Conservation (phyloP, 164 flowering plant genomes). For the Vitis amurensis region DNA sequence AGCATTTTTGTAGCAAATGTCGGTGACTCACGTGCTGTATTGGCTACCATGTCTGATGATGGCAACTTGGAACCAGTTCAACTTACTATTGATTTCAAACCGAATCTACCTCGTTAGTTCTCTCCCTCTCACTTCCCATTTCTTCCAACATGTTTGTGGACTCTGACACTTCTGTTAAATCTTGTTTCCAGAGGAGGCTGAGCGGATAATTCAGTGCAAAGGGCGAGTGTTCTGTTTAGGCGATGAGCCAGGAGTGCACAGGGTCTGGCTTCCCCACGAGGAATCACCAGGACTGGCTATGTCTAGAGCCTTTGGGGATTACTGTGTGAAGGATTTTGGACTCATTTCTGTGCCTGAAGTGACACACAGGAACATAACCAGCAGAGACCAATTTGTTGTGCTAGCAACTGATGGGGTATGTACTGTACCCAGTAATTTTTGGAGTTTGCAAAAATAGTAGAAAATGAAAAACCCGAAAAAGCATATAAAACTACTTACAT, state of each 20-base stretch:
- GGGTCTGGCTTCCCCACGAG: conserved; percentile 73
- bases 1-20: conserved; percentile 66
- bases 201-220: conserved; percentile 61
- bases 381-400: conserved; percentile 66
- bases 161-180: conserved; percentile 6
- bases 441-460: neutral
- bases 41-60: conserved; percentile 75
- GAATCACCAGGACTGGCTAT: conserved; percentile 83
- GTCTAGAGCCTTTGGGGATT: conserved; percentile 95
- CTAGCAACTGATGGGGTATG: conserved; percentile 95
- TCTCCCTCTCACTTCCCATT: conserved; percentile 15
- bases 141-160: neutral
- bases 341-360: conserved; percentile 88
- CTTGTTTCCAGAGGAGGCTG: conserved; percentile 65
- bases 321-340: conserved; percentile 74
- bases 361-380: conserved; percentile 60
- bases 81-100: conserved; percentile 82
- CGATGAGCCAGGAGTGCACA: conserved; percentile 88
- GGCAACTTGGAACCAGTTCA: conserved; percentile 71
- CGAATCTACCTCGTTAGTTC: conserved; percentile 76
- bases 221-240: conserved; percentile 70
- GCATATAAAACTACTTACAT: too few relatives aligned
- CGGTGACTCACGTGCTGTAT: conserved; percentile 92
- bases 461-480: neutral
- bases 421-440: neutral